Conservation (phyloP, 805 yeast species). For the Debaryomyces prosopidis region DNA sequence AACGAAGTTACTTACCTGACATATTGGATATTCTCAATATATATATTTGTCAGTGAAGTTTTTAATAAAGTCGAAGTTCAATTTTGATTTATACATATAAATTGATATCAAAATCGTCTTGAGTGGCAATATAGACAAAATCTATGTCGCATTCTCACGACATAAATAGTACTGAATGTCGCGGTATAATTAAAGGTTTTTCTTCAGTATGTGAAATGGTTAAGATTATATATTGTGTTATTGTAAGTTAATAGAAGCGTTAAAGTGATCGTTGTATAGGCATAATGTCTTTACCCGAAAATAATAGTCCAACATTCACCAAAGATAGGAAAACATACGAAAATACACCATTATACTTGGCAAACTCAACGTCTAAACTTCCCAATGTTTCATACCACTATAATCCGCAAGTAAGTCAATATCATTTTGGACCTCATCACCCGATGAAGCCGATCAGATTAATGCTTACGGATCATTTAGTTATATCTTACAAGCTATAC, state of each 20-base stretch:
- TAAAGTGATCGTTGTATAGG: background rate
- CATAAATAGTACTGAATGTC: background rate
- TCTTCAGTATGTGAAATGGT: background rate
- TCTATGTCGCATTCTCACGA: background rate
- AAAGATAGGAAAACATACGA: constrained; percentile 33
- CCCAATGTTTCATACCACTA: constrained; percentile 84
- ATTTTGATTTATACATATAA: too few relatives aligned
- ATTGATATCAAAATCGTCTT: background rate
- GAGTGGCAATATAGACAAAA: background rate
- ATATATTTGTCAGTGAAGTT: background rate
- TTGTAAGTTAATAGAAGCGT: background rate
- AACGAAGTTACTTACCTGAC: background rate
- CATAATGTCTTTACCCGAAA: constrained; percentile 10
- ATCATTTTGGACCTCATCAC: constrained; percentile 89
- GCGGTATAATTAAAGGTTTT: background rate
- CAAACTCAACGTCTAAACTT: constrained; percentile 26
- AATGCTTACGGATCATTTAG: constrained; percentile 90
- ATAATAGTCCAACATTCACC: constrained; percentile 30
- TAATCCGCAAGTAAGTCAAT: constrained; percentile 76
- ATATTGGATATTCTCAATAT: background rate
- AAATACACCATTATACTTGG: constrained; percentile 33
- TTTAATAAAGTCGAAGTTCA: background rate
- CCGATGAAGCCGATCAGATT: constrained; percentile 98
- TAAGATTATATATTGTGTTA: background rate
- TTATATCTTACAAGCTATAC: constrained; percentile 79